These are phyloP conservation scores for Eleusine indica DNA, from an alignment of 176 grass and related monocot genomes.

Conservation along the genomic window DNA sequence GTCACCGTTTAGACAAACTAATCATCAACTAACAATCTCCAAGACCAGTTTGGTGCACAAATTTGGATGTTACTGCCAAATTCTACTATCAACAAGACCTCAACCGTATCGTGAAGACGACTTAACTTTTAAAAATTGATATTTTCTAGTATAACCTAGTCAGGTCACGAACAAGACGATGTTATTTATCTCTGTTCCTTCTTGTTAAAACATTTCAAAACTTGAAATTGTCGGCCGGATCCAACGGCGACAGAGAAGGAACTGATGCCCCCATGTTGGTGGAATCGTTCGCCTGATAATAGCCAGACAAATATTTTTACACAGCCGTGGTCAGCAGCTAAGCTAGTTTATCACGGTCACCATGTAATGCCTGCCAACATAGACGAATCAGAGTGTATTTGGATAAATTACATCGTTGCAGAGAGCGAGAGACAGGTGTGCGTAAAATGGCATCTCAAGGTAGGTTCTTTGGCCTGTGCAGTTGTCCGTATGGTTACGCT, in stretches of 20 bases:
- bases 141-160: neutral
- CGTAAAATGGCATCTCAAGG: conserved; percentile 11
- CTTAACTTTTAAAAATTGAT: neutral
- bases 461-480: neutral
- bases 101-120: neutral
- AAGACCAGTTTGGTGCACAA: no score
- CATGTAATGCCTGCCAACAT: neutral
- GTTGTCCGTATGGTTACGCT: conserved; percentile 30
- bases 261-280: neutral
- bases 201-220: neutral
- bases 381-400: conserved; percentile 7
- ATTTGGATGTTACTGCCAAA: no score
- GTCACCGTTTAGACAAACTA: neutral
- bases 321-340: neutral
- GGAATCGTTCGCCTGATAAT: conserved; percentile 40
- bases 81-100: neutral
- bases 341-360: neutral
- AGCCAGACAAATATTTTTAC: neutral
- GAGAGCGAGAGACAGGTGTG: neutral
- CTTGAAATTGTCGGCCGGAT: neutral
- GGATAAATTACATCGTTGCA: neutral
- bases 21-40: no score
- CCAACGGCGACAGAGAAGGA: neutral
- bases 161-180: neutral
- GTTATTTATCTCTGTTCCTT: neutral